These are phyloP conservation scores for Colletotrichum sublineola DNA, from an alignment of 2,329 filamentous ascomycete species.

Conservation along the genomic window DNA sequence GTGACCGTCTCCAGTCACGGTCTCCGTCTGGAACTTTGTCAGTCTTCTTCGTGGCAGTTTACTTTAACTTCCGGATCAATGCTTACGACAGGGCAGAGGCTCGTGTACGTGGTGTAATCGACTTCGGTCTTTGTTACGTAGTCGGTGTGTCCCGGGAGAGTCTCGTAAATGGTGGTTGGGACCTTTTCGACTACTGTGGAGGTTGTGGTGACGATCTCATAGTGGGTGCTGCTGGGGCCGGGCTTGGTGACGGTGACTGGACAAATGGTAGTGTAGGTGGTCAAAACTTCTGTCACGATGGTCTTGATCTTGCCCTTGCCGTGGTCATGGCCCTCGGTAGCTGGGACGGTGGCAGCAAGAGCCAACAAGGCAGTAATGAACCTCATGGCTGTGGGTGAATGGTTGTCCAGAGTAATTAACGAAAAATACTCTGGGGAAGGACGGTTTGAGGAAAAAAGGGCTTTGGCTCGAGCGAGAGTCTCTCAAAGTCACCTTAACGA, in stretches of 20 bases:
- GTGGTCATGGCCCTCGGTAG: constrained; percentile 36
- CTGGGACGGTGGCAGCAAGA: constrained; percentile 32
- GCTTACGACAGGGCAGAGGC: constrained; percentile 56
- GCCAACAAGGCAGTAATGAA: constrained; percentile 37
- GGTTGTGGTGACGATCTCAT: constrained; percentile 47
- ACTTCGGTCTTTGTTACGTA: constrained; percentile 55
- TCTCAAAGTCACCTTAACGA: constrained; percentile 45
- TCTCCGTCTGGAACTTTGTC: constrained; percentile 46
- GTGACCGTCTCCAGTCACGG: constrained; percentile 53
- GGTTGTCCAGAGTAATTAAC: constrained; percentile 16
- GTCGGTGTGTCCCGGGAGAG: constrained; percentile 49
- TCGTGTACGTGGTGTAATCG: constrained; percentile 59
- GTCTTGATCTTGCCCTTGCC: constrained; percentile 39
- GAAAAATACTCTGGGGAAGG: constrained; percentile 31
- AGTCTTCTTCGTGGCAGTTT: not conserved
- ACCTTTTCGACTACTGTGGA: constrained; percentile 50
- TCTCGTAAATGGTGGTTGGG: constrained; percentile 52
- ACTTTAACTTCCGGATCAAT: no score
- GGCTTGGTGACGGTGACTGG: constrained; percentile 42
- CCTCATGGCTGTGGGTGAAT: constrained; percentile 33
- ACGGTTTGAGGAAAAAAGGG: constrained; percentile 23
- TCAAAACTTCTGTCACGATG: constrained; percentile 17
- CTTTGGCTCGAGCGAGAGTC: constrained; percentile 38
- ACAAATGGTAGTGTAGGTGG: constrained; percentile 32
- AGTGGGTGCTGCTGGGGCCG: constrained; percentile 43